A percentile compares a stretch with the other conserved stretches of the same genome.
Conservation (phyloP, 768 basidiomycete genomes). For the Multifurca ochricompacta region DNA sequence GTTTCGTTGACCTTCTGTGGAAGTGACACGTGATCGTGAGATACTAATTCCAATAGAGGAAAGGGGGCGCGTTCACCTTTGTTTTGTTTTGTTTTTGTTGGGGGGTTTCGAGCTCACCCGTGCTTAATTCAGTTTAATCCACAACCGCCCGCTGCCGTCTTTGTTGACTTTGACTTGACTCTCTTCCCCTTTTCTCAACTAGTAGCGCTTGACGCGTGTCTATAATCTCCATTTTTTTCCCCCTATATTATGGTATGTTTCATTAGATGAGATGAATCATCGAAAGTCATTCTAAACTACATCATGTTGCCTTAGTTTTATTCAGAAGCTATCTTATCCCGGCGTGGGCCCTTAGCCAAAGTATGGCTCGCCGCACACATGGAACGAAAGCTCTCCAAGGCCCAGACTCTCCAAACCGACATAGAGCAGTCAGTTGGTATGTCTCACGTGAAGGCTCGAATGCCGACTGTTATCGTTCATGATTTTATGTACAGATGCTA, state of each 20-base stretch:
- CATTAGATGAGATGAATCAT: neutral
- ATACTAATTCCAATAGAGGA: neutral
- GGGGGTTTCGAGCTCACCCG: too few species aligned
- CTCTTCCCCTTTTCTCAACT: neutral
- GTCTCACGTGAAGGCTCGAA: constrained; percentile 25
- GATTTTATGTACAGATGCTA: constrained; percentile 51
- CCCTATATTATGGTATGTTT: constrained; percentile 21
- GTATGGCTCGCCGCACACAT: constrained; percentile 99
- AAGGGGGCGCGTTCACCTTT: neutral
- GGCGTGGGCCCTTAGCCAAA: constrained; percentile 88
- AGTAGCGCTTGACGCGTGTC: constrained; percentile 19
- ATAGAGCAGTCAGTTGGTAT: constrained; percentile 88
- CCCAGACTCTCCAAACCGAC: constrained; percentile 89
- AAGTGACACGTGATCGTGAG: constrained; percentile 3
- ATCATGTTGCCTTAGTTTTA: constrained; percentile 52
- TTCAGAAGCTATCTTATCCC: constrained; percentile 88
- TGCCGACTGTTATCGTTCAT: neutral
- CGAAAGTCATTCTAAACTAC: constrained; percentile 1
- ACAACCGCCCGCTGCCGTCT: neutral
- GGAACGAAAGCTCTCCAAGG: constrained; percentile 95
- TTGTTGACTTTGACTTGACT: too few species aligned
- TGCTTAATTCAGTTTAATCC: constrained; percentile 3
- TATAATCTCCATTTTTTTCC: neutral
- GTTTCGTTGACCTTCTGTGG: neutral
- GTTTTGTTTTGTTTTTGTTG: too few species aligned